These are phyloP conservation scores for Dactylella cylindrospora DNA, from an alignment of 2,329 filamentous ascomycete species.

Conservation along the genomic window DNA sequence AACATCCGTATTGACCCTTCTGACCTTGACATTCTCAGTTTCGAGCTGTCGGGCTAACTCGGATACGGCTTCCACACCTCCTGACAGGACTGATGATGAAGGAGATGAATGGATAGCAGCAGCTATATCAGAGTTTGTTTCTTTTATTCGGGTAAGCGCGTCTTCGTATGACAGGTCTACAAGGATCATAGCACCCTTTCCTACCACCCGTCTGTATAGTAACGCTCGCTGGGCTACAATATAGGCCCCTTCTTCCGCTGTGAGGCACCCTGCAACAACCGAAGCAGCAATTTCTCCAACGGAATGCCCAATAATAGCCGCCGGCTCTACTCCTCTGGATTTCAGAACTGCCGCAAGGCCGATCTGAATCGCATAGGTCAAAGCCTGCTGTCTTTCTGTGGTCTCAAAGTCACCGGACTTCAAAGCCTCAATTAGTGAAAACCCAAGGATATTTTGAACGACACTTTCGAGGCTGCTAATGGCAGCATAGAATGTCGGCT, in stretches of 20 bases:
- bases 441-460: conserved; percentile 6
- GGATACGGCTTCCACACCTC: conserved; percentile 47
- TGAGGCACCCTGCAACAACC: conserved; percentile 51
- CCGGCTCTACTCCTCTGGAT: conserved; percentile 50
- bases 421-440: conserved; percentile 19
- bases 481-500: conserved; percentile 13
- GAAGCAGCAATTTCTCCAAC: conserved; percentile 54
- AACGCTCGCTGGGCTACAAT: conserved; percentile 52
- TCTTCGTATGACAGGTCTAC: conserved; percentile 50
- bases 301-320: conserved; percentile 54
- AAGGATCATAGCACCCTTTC: conserved; percentile 49
- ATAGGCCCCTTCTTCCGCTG: conserved; percentile 51
- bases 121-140: conserved; percentile 48
- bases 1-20: conserved; percentile 53
- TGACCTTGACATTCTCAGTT: conserved; percentile 49
- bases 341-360: conserved; percentile 50
- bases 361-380: conserved; percentile 52
- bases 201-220: conserved; percentile 27
- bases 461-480: conserved; percentile 15
- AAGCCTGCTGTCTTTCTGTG: conserved; percentile 41
- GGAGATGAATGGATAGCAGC: conserved; percentile 52
- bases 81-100: conserved; percentile 52
- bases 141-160: conserved; percentile 44
- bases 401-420: conserved; percentile 12
- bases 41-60: conserved; percentile 45